These are phyloP conservation scores for Claviceps lovelessii DNA, from an alignment of 2,329 filamentous ascomycete genomes.

Conservation along the genomic window DNA sequence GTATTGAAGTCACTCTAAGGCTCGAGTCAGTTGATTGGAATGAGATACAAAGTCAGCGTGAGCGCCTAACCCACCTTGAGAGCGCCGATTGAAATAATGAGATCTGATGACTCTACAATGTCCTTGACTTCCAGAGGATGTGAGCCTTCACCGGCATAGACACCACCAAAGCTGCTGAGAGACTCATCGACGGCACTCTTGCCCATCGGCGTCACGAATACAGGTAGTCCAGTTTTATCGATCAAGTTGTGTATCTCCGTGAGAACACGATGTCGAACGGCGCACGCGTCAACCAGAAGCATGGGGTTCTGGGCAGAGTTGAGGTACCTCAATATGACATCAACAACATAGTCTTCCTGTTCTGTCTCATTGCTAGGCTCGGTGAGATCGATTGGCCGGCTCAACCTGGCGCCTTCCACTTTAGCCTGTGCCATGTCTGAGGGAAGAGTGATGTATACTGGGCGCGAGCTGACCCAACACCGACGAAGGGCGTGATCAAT, in stretches of 20 bases:
- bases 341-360: slow-evolving; percentile 69
- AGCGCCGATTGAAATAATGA: slow-evolving; percentile 56
- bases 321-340: slow-evolving; percentile 60
- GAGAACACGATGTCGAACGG: slow-evolving; percentile 60
- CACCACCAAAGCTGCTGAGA: slow-evolving; percentile 62
- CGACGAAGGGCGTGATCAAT: slow-evolving; percentile 66
- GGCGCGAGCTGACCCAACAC: slow-evolving; percentile 59
- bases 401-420: slow-evolving; percentile 57
- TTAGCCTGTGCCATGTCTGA: slow-evolving; percentile 68
- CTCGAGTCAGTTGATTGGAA: background rate
- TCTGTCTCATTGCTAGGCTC: slow-evolving; percentile 52
- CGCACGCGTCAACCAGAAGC: slow-evolving; percentile 71
- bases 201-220: slow-evolving; percentile 83
- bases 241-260: slow-evolving; percentile 60
- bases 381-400: slow-evolving; percentile 53
- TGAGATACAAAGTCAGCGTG: background rate
- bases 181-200: slow-evolving; percentile 72
- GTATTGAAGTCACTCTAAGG: slow-evolving; percentile 64
- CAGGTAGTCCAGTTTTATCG: slow-evolving; percentile 58
- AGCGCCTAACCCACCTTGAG: slow-evolving; percentile 27
- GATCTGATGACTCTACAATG: slow-evolving; percentile 52
- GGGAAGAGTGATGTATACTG: slow-evolving; percentile 73
- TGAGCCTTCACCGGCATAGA: slow-evolving; percentile 70
- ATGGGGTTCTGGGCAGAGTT: slow-evolving; percentile 59
- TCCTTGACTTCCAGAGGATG: slow-evolving; percentile 46